Evolutionary conservation across 1,139 yeast species (phyloP), one percentile per base, ranked within the genome.

Genomic region (Meyerozyma athensensis): DNA sequence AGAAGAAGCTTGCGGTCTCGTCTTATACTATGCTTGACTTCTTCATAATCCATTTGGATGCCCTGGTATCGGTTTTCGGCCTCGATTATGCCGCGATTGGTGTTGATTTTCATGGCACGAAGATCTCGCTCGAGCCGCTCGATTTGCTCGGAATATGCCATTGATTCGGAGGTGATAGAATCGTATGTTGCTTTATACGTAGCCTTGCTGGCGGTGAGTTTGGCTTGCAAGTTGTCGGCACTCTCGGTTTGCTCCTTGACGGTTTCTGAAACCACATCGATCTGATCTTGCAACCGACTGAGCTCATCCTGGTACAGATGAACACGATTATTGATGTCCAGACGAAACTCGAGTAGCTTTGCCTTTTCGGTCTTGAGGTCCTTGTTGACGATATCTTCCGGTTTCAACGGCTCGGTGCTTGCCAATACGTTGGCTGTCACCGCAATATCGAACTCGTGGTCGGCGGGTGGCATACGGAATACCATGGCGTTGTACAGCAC

Each of bases 101-200:
- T 69, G 38, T 71, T 66, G 18, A 71, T 63, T 41, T 73, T 72
- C 58, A 79, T 68, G 14, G 69, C 62, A 39, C 78, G 73, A 33
- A 82, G 61, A 42, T 81, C 86, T 30, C 79, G 71, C 43, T 80
- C 86, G 37, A 79, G 59, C 49, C 74, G 74, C 52, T 82, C 90
- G 36, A 81, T 75, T 52, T 84, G 87, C 17, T 81, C 73, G 38
- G 77, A 73, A 41, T 78, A 73, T 22, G 76, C 63, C 30, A 75
- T 65, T 21, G 75, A 63, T 45, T 79, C 79, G 43, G 76, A 66
- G 38, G 72, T 65, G 74, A 77, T 74, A 31, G 75, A 66, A 44
- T 78, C 79, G 52, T 72, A 70, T 14, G 77, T 65, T 38, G 78
- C 80, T 38, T 81, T 86, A 45, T 76, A 77, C 21, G 71, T 69